Evolutionary conservation across 1,284 basidiomycete species (phyloP), one percentile per base, ranked within the genome.

Genomic region (Moesziomyces parantarcticus): DNA sequence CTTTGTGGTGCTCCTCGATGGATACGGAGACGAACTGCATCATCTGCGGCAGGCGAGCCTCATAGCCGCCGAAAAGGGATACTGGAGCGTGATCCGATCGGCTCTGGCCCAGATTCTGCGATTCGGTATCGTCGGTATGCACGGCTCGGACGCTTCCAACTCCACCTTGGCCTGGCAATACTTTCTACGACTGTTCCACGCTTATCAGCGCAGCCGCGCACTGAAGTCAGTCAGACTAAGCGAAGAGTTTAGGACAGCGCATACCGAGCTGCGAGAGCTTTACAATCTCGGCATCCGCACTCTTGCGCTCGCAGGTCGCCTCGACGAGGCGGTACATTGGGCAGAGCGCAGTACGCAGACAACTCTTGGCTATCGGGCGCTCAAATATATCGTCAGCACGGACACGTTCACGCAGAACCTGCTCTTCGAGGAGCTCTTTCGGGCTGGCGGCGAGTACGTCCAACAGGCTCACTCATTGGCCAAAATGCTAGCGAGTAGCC

Each of bases 201-300:
- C 29, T 4, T 42, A 57, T 21, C 54, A 57, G 53, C 44, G 36
- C 50, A 52, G 46, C 56, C 42, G 18, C 55, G 50, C 0, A 26
- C 57, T 26, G 57, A 52, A 36, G 58, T 11, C 8, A 8, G 9
- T 8, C 29, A 29, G 29, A 8, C 2, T 23, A n/a, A 16, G 53
- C 5, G 9, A 22, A 18, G 50, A 13, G 22, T 47, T 56, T 14
- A 5, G n/a, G 39, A 1, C 44, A 13, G 48, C 59, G 1, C 53
- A 47, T 13, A 0, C 22, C 3, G 58, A 63, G 50, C 21, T 73
- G 41, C 25, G 54, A 10, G 16, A 2, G 18, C 23, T 76, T 20
- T 76, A 72, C 59, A 68, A 69, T n/a, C 49, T 68, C 5, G 63
- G 68, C 18, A 55, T 75, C 21, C 46, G 73, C 22, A 75, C 69